Base-by-base conservation (phyloP, 2,329 filamentous ascomycete species). In the Trichoderma simmonsii region DNA sequence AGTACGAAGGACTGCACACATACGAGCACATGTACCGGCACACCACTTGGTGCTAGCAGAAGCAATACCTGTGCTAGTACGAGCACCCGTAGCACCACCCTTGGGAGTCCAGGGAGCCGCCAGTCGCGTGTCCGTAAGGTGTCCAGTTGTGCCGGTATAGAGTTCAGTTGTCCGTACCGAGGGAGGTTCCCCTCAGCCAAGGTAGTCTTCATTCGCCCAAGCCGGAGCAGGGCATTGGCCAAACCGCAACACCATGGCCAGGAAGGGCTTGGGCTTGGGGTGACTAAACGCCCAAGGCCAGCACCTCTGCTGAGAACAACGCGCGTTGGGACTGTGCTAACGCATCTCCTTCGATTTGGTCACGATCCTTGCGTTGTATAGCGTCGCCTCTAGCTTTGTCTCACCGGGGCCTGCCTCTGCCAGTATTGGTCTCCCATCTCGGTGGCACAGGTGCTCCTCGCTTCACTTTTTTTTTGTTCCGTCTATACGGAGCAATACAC, bases 351-450 rank as follows among this genome's bases (percentile, higher is more conserved):
- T 48, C 57, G 66, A 61, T 69, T 69, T 69, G 57, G 57, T 69
- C 57, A 69, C 66, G 66, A 69, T 69, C 66, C 66, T 62, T 69
- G 66, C 66, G 56, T 54, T 60, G 66, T 69, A 39, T 69, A 69
- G 66, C 66, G 66, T 36, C 57, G 66, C 66, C 39, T 62, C 28
- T 54, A 43, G 39, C n/a, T 30, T 21, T 36, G 28, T 62, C 66
- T 69, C 51, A 48, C 66, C 65, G 60, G 28, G 57, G 21, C 48
- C 5, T 66, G 48, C 18, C 26, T 57, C 30, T 39, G 36, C 64
- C 15, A 59, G 34, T 26, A 24, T 36, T 30, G 54, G n/a, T 43
- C 26, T 59, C 54, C 54, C 65, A 60, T 48, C 32, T 26, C 32
- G 24, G 32, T 48, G 24, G 30, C 43, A 56, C 48, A 36, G 24